Conservation (phyloP, 2,329 filamentous ascomycete species). For the Aspergillus viridinutans region DNA sequence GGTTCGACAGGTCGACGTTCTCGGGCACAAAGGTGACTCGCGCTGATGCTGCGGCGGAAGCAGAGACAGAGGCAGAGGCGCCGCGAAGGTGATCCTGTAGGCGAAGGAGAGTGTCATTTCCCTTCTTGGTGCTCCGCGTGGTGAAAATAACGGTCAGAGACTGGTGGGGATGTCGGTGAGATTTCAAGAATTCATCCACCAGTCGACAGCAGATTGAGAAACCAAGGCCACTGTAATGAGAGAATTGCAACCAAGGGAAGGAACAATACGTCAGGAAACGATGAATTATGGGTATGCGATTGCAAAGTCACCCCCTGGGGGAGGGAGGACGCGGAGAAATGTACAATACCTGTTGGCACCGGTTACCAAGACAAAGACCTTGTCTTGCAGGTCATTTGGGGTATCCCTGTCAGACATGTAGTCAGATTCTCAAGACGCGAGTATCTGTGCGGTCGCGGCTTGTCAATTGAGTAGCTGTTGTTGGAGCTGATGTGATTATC, state of each 20-base stretch:
- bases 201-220: conserved; percentile 78
- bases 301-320: background rate
- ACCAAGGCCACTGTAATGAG: conserved; percentile 68
- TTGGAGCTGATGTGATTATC: background rate
- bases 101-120: conserved; percentile 62
- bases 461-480: background rate
- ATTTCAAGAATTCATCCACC: conserved; percentile 81
- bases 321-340: background rate
- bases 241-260: conserved; percentile 6
- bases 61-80: conserved; percentile 38
- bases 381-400: conserved; percentile 15
- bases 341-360: conserved; percentile 74
- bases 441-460: background rate
- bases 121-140: conserved; percentile 72
- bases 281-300: background rate
- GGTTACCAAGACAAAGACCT: conserved; percentile 63
- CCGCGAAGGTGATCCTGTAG: conserved; percentile 60
- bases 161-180: conserved; percentile 57
- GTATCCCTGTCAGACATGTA: conserved; percentile 11
- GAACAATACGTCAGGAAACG: conserved; percentile 7
- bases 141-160: conserved; percentile 78
- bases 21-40: conserved; percentile 53
- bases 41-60: conserved; percentile 12
- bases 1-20: conserved; percentile 54
- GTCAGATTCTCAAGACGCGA: background rate